Percentiles rank a stretch among this genome's conserved stretches.
Evolutionary conservation across 208 protist species (phyloP).

Genomic region (Leishmania braziliensis): DNA sequence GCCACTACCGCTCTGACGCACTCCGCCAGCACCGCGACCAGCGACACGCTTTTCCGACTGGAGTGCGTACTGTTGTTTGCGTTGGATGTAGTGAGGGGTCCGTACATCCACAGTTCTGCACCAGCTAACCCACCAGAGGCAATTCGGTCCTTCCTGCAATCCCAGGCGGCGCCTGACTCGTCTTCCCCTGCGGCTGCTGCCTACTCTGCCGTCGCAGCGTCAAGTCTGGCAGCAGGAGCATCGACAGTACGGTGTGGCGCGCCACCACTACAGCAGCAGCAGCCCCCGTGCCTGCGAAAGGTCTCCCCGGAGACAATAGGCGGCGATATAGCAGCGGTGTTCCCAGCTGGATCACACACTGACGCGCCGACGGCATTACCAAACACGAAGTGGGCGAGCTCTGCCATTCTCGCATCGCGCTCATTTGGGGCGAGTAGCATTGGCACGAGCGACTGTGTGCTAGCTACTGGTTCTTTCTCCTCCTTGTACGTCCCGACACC

Average conservation of each 20-base stretch:
- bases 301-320: not conserved
- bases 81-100: constrained; percentile 81
- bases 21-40: not conserved
- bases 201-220: not conserved
- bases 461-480: not conserved
- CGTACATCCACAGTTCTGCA: constrained; percentile 80
- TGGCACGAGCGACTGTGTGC: not conserved
- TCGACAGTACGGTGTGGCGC: not conserved
- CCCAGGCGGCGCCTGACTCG: constrained; percentile 2
- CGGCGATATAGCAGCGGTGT: not conserved
- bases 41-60: constrained; percentile 38
- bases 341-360: not conserved
- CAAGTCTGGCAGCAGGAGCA: not conserved
- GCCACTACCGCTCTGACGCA: not conserved
- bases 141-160: constrained; percentile 21
- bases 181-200: not conserved
- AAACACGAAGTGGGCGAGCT: not conserved
- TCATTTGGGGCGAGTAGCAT: not conserved
- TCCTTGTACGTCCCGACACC: not conserved
- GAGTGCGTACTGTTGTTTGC: constrained; percentile 79
- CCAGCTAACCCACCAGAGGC: constrained; percentile 43
- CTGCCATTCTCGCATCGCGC: not conserved
- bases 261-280: not conserved
- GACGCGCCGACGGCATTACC: not conserved
- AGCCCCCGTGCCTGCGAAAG: not conserved